Evolutionary conservation across 2,329 filamentous ascomycete genomes (phyloP).

Genomic region (Penicillium sp.): DNA sequence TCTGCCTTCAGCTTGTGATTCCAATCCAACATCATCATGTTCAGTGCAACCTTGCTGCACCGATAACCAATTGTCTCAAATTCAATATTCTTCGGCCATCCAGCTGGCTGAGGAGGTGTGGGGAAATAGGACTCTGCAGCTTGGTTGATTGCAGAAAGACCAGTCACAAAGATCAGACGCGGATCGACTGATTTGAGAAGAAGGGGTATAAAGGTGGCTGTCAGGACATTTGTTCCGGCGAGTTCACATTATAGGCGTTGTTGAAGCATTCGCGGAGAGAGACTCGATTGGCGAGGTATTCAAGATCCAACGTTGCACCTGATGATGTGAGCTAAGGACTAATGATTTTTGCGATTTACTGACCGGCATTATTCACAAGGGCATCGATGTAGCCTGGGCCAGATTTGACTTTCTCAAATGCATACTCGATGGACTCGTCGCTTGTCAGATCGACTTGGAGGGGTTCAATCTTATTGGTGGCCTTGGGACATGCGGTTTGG

Average conservation of each 20-base stretch:
- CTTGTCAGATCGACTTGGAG: conserved; percentile 8
- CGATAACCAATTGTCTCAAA: conserved; percentile 20
- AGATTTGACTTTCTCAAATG: conserved; percentile 3
- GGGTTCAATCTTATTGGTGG: conserved; percentile 8
- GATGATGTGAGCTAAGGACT: neutral
- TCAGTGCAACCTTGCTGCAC: conserved; percentile 47
- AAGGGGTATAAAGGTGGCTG: conserved; percentile 53
- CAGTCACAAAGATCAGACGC: conserved; percentile 35
- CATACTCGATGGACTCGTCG: conserved; percentile 12
- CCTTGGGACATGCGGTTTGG: neutral
- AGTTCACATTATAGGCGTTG: conserved; percentile 53
- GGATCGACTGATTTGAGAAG: conserved; percentile 49
- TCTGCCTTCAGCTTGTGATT: conserved; percentile 40
- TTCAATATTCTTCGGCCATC: conserved; percentile 15
- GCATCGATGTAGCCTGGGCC: conserved; percentile 3
- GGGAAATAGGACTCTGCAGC: conserved; percentile 10
- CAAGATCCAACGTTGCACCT: conserved; percentile 15
- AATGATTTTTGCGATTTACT: neutral
- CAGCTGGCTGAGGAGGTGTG: conserved; percentile 11
- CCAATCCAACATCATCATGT: conserved; percentile 54
- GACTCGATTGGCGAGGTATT: conserved; percentile 2
- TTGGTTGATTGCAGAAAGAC: conserved; percentile 9
- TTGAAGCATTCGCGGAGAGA: conserved; percentile 45
- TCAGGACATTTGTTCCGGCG: conserved; percentile 48
- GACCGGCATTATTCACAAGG: conserved; percentile 14